These are phyloP conservation scores for Ephemerocybe angulata DNA, from an alignment of 768 basidiomycete species.

Conservation along the genomic window DNA sequence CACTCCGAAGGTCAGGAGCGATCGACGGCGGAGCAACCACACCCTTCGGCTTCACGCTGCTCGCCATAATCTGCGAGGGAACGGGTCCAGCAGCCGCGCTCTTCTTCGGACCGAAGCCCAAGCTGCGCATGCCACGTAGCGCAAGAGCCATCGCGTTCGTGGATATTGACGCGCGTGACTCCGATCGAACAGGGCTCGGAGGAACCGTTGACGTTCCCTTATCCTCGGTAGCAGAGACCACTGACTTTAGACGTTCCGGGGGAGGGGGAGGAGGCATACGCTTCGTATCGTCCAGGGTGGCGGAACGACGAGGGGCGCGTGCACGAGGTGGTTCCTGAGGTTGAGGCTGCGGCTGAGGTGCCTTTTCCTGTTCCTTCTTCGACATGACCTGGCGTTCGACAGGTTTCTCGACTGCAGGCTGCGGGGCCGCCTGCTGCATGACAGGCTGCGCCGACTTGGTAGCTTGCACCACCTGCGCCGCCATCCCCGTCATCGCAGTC, in stretches of 20 bases:
- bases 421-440: neutral
- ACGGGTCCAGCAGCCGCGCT: constrained; percentile 58
- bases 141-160: constrained; percentile 4
- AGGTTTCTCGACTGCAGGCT: neutral
- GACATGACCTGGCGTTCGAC: neutral
- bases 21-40: constrained; percentile 3
- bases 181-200: neutral
- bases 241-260: neutral
- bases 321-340: neutral
- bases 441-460: neutral
- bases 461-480: constrained; percentile 9
- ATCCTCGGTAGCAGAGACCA: neutral
- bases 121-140: constrained; percentile 17
- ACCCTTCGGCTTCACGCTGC: constrained; percentile 21
- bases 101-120: constrained; percentile 38
- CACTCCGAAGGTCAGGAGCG: constrained; percentile 2
- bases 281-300: neutral
- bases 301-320: neutral
- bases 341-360: neutral
- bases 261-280: neutral
- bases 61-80: constrained; percentile 35
- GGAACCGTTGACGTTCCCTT: neutral
- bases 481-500: constrained; percentile 17
- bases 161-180: neutral
- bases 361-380: neutral